Base-by-base conservation (phyloP, 2,329 filamentous ascomycete genomes). In the Graphilbum ipis-grandicollis region DNA sequence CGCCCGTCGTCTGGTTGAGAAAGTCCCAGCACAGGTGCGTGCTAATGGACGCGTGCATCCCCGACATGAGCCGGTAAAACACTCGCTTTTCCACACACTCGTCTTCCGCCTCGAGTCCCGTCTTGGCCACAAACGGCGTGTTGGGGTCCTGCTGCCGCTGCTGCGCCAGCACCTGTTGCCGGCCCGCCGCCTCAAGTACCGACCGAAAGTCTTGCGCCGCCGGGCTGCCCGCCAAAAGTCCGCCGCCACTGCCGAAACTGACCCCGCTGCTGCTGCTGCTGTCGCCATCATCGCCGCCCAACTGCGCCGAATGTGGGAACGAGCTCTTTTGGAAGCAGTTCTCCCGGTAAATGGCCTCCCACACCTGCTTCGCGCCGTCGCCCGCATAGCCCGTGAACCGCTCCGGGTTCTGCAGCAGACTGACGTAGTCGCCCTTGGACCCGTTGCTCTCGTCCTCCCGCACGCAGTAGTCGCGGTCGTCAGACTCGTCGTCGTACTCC, bases 21-120 rank as follows among this genome's bases (percentile, higher is more conserved):
- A 90, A 93, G 50, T 96, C 81, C 75, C 81, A 90, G 68, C 90
- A 98, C 31, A 98, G 65, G 57, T 98, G 90, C 1, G 86, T 82
- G 45, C 84, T 93, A 55, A 98, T 98, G 44, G 86, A 93, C 14
- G 90, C 84, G 56, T 98, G 90, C 90, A 98, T 94, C 31, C 90
- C 90, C 36, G 85, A 93, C 43, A 98, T 75, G 44, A 98, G 75
- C 7, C 86, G 73, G 59, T 96, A 90, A 56, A 98, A 98, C 28
- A 96, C 90, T n/a, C 90, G 79, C 67, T 98, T 96, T 63, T 98
- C 90, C 19, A 98, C 62, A 50, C 90, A 98, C 52, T 93, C 82
- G 47, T 94, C 86, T 46, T 93, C 85, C 34, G 76, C 66, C 45
- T 90, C 81, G 35, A 88, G 63, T 0, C 71, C 69, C 8, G 71